phyloP scores from a whole-genome alignment of 768 basidiomycete species.

The Mycena venus region DNA sequence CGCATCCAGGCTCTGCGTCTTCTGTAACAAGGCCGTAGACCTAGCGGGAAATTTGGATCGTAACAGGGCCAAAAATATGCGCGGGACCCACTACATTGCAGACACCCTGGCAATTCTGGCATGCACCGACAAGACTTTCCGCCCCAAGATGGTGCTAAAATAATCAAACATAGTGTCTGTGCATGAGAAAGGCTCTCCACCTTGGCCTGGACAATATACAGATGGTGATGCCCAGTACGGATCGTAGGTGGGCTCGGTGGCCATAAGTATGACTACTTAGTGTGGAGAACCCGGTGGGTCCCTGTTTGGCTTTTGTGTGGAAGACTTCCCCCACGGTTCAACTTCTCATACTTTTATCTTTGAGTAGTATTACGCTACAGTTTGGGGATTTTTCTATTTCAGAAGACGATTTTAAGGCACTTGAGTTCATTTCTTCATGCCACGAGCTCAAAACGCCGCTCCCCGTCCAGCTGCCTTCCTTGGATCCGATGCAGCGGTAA shows the following conservation, averaged over 20 bases:
- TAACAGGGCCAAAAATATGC: neutral
- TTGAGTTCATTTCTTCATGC: too few relatives aligned
- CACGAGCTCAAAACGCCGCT: neutral
- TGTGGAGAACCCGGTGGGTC: too few relatives aligned
- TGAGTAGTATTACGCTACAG: too few relatives aligned
- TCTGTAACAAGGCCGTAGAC: constrained; percentile 10
- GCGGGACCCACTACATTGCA: neutral
- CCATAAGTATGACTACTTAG: neutral
- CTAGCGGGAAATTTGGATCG: neutral
- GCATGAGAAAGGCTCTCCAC: neutral
- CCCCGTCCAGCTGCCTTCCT: constrained; percentile 25
- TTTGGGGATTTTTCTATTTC: too few relatives aligned
- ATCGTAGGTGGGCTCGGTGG: neutral
- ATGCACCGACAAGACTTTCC: neutral
- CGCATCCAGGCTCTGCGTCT: neutral
- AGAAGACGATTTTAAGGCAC: too few relatives aligned
- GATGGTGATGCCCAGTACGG: neutral
- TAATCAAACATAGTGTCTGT: neutral
- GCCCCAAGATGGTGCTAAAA: neutral
- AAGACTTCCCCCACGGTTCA: too few relatives aligned
- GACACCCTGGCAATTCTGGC: neutral
- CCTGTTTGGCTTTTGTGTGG: too few relatives aligned
- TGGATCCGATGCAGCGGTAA: constrained; percentile 28
- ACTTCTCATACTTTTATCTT: too few relatives aligned
- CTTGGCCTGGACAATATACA: neutral